phyloP scores from a whole-genome alignment of 1,284 basidiomycete genomes.

The Cryptococcus sp. region DNA sequence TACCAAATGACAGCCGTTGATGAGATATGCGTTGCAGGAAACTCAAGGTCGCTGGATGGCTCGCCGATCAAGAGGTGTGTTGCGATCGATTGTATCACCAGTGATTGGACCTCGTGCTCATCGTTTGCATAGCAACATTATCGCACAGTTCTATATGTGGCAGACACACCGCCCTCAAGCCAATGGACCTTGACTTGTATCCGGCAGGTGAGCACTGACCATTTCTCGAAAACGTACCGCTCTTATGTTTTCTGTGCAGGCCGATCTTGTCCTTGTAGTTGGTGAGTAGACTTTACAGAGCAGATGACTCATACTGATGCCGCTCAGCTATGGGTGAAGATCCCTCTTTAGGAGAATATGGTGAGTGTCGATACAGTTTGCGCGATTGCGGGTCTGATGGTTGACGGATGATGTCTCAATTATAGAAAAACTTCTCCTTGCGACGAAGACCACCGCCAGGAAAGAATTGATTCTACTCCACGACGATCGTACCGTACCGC shows the following conservation, averaged over 20 bases:
- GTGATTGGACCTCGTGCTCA: background rate
- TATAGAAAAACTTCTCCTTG: constrained; percentile 72
- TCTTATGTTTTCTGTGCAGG: constrained; percentile 56
- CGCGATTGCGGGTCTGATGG: background rate
- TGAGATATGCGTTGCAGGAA: constrained; percentile 58
- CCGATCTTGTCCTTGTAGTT: constrained; percentile 93
- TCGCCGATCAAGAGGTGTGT: constrained; percentile 78
- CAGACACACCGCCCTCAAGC: constrained; percentile 85
- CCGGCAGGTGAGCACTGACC: constrained; percentile 64
- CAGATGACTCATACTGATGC: background rate
- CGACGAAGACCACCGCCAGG: constrained; percentile 94
- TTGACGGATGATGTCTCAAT: constrained; percentile 44
- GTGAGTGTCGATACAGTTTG: constrained; percentile 4
- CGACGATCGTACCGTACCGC: constrained; percentile 81
- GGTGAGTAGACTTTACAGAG: constrained; percentile 56
- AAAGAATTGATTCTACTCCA: constrained; percentile 96
- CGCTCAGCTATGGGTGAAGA: constrained; percentile 75
- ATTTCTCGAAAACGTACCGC: too few species aligned
- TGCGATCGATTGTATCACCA: background rate
- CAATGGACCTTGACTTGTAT: constrained; percentile 98
- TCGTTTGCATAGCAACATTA: constrained; percentile 64
- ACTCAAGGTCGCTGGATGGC: constrained; percentile 87
- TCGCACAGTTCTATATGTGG: constrained; percentile 88
- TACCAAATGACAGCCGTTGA: background rate
- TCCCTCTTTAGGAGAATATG: constrained; percentile 79